Base-by-base conservation (phyloP, 768 basidiomycete species). In the Thelephora aurantiotincta region DNA sequence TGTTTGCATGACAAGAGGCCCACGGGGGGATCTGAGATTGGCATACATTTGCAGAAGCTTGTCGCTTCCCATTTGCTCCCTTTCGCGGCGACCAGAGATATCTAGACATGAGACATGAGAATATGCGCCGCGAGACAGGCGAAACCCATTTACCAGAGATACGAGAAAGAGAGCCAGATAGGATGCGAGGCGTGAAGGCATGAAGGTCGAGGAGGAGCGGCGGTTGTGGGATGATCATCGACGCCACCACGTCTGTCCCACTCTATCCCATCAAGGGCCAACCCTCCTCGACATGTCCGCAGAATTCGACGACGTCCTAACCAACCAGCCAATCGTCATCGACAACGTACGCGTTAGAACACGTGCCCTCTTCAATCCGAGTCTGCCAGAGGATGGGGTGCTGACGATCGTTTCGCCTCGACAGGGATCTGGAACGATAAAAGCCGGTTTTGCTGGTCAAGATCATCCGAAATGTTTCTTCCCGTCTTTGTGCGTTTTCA, bases 401-500 rank as follows among this genome's bases (percentile, higher is more conserved):
- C 38, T 41, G 18, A 41, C 38, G 16, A 41, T 41, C 22, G 16
- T 51, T 49, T 56, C 50, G 47, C 49, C 33, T 44, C 50, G 46
- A n/a, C 63, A 98, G 91, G 96, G 96, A 52, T 96, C 94, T 48
- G 96, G 96, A 23, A 91, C 90, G 19, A 94, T 99, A 63, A 99
- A 98, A 66, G 96, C 96, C 51, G 96, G 96, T 35, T 99, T 99
- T 61, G 96, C 96, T 47, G 96, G 96, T 42, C 88, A 97, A 66
- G 94, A 97, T 65, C 92, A 96, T 62, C 96, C 96, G 37, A 96
- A 96, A 76, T 97, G 93, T 62, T 98, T 93, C 74, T 98, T 98
- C 60, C 93, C 96, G 52, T 96, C 92, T 54, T 97, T 91, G 93
- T 96, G 68, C 69, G 91, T 79, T 59, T 59, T 54, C 53, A 64